Percentiles rank a stretch among this genome's conserved stretches.
These are phyloP conservation scores for Vigna unguiculata DNA, from an alignment of 306 rosid species.

Conservation along the genomic window DNA sequence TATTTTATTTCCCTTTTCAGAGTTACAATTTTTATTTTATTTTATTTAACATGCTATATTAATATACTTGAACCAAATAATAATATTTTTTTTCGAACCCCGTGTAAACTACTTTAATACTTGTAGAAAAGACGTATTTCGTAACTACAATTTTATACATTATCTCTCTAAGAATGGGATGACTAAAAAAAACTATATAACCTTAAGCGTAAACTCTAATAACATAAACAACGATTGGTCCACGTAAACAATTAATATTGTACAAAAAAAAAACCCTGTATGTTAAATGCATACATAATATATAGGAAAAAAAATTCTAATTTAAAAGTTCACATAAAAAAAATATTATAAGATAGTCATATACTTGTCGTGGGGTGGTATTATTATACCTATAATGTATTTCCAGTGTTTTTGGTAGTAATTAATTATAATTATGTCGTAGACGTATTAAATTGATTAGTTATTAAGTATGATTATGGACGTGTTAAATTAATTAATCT, in stretches of 20 bases:
- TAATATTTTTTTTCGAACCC: not conserved
- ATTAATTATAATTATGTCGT: not conserved
- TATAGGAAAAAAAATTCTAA: not conserved
- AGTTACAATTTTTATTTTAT: not conserved
- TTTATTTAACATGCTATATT: not conserved
- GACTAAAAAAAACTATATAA: slow-evolving; percentile 4
- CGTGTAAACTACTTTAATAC: not conserved
- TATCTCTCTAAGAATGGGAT: slow-evolving; percentile 17
- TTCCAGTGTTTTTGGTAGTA: not conserved
- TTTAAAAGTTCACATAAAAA: slow-evolving; percentile 5
- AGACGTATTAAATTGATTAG: not conserved
- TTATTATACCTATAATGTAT: not conserved
- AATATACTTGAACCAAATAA: not conserved
- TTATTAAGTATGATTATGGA: not conserved
- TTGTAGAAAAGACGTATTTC: not conserved
- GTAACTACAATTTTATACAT: not conserved
- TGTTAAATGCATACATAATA: not conserved
- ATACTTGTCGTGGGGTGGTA: not conserved
- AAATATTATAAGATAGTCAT: not conserved
- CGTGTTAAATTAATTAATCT: not conserved
- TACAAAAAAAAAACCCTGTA: not conserved
- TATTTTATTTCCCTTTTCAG: not conserved
- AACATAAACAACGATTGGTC: not conserved
- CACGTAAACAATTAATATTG: slow-evolving; percentile 1
- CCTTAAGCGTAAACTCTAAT: not conserved